Conservation (phyloP, 805 yeast species). For the Nakazawaea molendinolei region DNA sequence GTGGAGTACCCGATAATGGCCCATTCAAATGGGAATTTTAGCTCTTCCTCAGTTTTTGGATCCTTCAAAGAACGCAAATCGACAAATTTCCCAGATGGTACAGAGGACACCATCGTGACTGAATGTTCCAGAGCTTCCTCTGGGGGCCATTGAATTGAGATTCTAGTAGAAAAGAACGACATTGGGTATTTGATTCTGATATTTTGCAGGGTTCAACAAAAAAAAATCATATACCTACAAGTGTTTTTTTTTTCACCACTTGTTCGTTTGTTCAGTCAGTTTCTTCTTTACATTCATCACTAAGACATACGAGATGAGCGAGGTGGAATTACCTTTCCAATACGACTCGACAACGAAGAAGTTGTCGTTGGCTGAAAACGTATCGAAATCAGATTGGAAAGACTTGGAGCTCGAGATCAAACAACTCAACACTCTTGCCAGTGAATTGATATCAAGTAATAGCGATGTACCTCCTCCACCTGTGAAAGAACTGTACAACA, state of each 20-base stretch:
- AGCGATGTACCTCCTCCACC: conserved; percentile 50
- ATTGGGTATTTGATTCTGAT: neutral
- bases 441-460: conserved; percentile 37
- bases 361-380: conserved; percentile 18
- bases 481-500: conserved; percentile 47
- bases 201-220: neutral
- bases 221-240: neutral
- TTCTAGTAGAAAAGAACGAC: conserved; percentile 36
- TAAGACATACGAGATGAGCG: too few relatives aligned
- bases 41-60: conserved; percentile 20
- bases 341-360: conserved; percentile 26
- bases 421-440: conserved; percentile 27
- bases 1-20: conserved; percentile 46
- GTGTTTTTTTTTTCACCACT: neutral
- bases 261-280: too few relatives aligned
- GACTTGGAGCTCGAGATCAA: conserved; percentile 24
- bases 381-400: conserved; percentile 14
- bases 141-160: conserved; percentile 48
- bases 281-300: too few relatives aligned
- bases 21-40: conserved; percentile 49
- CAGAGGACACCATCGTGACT: conserved; percentile 39
- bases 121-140: conserved; percentile 35
- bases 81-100: conserved; percentile 38
- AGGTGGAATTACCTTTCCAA: conserved; percentile 18
- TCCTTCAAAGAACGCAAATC: conserved; percentile 35